These are phyloP conservation scores for rapeseed (Brassica napus) DNA, from an alignment of 345 rosid genomes.

Conservation along the genomic window DNA sequence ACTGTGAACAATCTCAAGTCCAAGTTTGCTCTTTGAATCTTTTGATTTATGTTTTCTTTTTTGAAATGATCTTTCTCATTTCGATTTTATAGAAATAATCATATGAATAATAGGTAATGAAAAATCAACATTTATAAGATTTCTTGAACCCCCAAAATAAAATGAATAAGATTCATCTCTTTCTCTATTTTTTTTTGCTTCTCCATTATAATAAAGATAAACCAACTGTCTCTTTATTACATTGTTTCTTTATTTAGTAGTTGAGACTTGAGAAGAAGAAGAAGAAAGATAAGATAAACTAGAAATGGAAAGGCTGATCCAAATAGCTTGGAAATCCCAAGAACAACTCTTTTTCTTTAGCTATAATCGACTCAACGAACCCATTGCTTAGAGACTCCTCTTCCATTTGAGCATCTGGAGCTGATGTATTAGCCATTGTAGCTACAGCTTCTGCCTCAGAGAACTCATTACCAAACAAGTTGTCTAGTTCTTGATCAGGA, in stretches of 20 bases:
- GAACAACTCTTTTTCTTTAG: conserved; percentile 65
- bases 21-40: conserved; percentile 45
- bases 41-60: not conserved
- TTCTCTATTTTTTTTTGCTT: not conserved
- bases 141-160: not conserved
- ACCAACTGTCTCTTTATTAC: conserved; percentile 16
- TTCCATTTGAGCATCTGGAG: conserved; percentile 13
- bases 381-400: conserved; percentile 33
- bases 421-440: conserved; percentile 24
- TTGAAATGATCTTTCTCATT: not conserved
- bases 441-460: conserved; percentile 36
- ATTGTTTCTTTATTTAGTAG: conserved; percentile 26
- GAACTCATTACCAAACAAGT: conserved; percentile 31
- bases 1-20: conserved; percentile 51
- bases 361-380: conserved; percentile 68
- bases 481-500: conserved; percentile 40
- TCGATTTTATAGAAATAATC: not conserved
- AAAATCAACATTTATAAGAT: not conserved
- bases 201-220: not conserved
- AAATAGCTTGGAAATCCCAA: conserved; percentile 63
- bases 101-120: not conserved
- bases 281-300: not conserved
- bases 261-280: not conserved
- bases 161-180: not conserved
- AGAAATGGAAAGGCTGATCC: conserved; percentile 52